phyloP scores from a whole-genome alignment of 176 grass and related monocot genomes.

The Urochloa ruziziensis region DNA sequence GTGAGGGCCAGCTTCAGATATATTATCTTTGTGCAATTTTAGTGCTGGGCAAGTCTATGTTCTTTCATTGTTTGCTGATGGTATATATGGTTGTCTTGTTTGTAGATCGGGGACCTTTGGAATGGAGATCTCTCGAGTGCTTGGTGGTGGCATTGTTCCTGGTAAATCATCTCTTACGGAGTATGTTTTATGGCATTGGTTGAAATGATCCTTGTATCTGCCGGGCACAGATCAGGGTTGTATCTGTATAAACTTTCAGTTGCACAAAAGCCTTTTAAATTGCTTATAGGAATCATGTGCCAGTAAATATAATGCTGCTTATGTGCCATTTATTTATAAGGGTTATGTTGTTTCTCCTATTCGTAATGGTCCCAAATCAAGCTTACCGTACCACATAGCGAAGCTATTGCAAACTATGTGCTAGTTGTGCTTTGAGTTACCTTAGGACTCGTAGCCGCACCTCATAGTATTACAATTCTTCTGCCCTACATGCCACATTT shows the following conservation, averaged over 20 bases:
- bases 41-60: not conserved
- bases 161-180: constrained; percentile 55
- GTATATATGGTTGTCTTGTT: not conserved
- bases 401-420: not conserved
- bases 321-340: not conserved
- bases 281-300: not conserved
- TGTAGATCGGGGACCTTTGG: constrained; percentile 74
- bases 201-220: not conserved
- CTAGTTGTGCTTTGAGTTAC: not conserved
- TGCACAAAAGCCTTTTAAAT: not conserved
- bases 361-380: not conserved
- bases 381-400: not conserved
- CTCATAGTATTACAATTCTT: not conserved
- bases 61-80: not conserved
- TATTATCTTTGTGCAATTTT: not conserved
- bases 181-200: not conserved
- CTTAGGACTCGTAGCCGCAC: not conserved
- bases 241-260: constrained; percentile 6
- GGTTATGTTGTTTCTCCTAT: not conserved
- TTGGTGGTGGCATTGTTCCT: constrained; percentile 92
- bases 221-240: not conserved
- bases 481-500: not conserved
- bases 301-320: not conserved
- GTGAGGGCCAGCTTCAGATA: not conserved
- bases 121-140: constrained; percentile 68